Evolutionary conservation across 495 filamentous ascomycete genomes (phyloP).

Genomic region (Tuber borchii): DNA sequence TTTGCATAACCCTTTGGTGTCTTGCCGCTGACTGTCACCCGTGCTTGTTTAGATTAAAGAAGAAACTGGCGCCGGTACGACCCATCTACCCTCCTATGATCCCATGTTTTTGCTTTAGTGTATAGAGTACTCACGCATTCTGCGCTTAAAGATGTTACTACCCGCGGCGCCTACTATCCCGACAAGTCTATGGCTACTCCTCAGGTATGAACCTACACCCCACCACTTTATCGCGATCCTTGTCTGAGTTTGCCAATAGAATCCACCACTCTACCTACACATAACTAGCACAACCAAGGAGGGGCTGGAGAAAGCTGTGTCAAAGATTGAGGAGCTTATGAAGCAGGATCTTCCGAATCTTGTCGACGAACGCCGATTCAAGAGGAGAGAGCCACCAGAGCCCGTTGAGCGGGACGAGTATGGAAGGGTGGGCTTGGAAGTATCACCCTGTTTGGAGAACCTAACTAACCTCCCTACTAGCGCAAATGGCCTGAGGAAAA

Average conservation of each 20-base stretch:
- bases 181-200: constrained; percentile 96
- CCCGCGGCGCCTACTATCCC: constrained; percentile 88
- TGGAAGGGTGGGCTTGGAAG: constrained; percentile 63
- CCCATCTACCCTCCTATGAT: constrained; percentile 50
- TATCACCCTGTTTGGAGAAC: neutral
- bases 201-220: constrained; percentile 55
- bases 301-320: constrained; percentile 79
- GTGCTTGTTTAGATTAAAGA: constrained; percentile 90
- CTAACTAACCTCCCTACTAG: constrained; percentile 49
- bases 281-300: constrained; percentile 89
- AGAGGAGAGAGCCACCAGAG: constrained; percentile 71
- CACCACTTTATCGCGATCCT: neutral
- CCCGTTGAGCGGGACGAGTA: constrained; percentile 90
- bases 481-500: constrained; percentile 98
- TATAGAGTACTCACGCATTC: constrained; percentile 56
- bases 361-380: constrained; percentile 90
- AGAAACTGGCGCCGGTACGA: constrained; percentile 99
- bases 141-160: constrained; percentile 94
- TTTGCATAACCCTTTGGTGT: constrained; percentile 70
- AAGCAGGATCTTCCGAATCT: constrained; percentile 91
- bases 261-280: constrained; percentile 88
- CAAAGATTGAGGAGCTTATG: constrained; percentile 87
- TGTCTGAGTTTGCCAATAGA: constrained; percentile 51
- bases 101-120: constrained; percentile 45
- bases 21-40: constrained; percentile 75